Evolutionary conservation across 1,139 yeast species (phyloP).

Genomic region (Yueomyces sp.): DNA sequence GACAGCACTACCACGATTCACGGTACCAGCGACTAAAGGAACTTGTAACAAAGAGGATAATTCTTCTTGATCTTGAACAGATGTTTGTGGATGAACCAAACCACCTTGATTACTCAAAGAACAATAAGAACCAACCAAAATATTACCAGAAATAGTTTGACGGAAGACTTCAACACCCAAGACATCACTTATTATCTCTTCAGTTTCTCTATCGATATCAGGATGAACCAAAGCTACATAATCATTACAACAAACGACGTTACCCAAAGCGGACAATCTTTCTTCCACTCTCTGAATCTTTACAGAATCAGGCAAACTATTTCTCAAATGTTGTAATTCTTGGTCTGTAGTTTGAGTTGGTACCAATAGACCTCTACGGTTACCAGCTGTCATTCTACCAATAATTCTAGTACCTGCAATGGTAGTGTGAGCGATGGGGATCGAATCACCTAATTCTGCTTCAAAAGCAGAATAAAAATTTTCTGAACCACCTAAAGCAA

Average conservation of each 20-base stretch:
- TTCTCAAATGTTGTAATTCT: conserved; percentile 94
- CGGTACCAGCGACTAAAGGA: conserved; percentile 97
- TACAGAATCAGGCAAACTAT: conserved; percentile 91
- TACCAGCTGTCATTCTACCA: conserved; percentile 98
- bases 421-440: conserved; percentile 93
- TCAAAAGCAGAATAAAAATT: conserved; percentile 95
- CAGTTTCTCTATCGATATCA: conserved; percentile 97
- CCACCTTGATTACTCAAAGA: conserved; percentile 96
- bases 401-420: conserved; percentile 97
- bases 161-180: conserved; percentile 98
- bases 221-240: conserved; percentile 98
- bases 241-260: conserved; percentile 97
- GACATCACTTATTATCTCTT: conserved; percentile 97
- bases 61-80: conserved; percentile 96
- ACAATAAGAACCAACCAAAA: conserved; percentile 93
- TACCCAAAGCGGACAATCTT: conserved; percentile 90
- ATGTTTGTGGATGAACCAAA: conserved; percentile 93
- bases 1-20: conserved; percentile 93
- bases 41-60: conserved; percentile 89
- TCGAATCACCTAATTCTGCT: conserved; percentile 91
- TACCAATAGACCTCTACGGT: conserved; percentile 91
- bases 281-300: conserved; percentile 97
- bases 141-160: conserved; percentile 97
- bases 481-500: conserved; percentile 96
- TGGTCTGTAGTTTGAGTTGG: conserved; percentile 99